Evolutionary conservation across 177 flowering plant species (phyloP), one percentile per base, ranked within the genome.

Genomic region (Vitis hybrid): DNA sequence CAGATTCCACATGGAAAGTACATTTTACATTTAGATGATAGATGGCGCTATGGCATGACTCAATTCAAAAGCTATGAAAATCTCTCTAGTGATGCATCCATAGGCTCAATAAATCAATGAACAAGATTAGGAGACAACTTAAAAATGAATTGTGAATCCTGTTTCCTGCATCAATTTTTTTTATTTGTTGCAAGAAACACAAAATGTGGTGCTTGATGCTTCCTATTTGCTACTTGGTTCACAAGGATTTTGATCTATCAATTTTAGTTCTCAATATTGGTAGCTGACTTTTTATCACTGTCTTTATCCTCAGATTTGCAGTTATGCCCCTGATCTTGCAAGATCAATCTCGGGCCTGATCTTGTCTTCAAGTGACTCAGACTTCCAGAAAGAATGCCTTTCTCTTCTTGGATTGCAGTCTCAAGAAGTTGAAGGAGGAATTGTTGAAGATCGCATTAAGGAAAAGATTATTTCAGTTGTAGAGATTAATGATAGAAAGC

Each of bases 251-350:
- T 56, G 4, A 53, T 66, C 49, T 49, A 1, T 8, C 16, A n/a
- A 6, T 62, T 52, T 20, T 48, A 16, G 18, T 2, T 11, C 10
- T n/a, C 63, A 19, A 12, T 22, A 49, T 3, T 22, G 29, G 63
- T n/a, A 16, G 8, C 2, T 72, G 48, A n/a, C 14, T 39, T 3
- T 3, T 49, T 19, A 68, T 60, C 50, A 56, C 50, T 69, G 49
- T 50, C 48, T 68, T 70, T 29, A 45, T 72, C 19, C 15, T 22
- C 87, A 95, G 99, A 87, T 90, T 66, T 66, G 81, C 78, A 83
- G 82, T 62, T 81, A 86, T 78, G 97, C 89, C 19, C 99, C 93
- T 74, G 94, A 91, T 70, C 94, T 95, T 75, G 95, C 98, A 48
- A 88, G 76, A 80, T 77, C 94, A 68, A 81, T 95, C 66, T 79